Base-by-base conservation (phyloP, 2,329 filamentous ascomycete species). In the Ascochyta viciae-villosae region DNA sequence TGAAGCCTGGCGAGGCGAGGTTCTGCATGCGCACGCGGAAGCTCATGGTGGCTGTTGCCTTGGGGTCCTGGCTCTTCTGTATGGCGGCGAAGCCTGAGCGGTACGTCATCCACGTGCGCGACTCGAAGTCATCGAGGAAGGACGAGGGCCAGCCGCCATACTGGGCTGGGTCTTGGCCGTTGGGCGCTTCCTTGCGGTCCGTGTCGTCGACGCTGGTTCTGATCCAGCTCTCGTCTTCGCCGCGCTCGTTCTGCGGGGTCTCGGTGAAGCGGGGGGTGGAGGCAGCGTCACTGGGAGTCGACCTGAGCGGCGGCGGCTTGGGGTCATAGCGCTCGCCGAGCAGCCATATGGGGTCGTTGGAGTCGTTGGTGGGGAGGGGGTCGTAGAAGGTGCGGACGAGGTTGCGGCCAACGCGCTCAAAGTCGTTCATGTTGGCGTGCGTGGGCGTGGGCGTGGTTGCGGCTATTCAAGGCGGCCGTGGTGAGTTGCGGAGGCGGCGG, bases 91-190 rank as follows among this genome's bases (percentile, higher is more conserved):
- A 99, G 64, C 89, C 89, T 24, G 89, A 95, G 47, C 95, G 87
- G 72, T 99, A 99, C 9, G 94, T 98, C 84, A 99, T 91, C 94
- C 95, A 98, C 74, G 97, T 86, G 58, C 87, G 87, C 5, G 94
- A 93, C 74, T 96, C 92, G 68, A 98, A 96, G 75, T 99, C 95
- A 57, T 92, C 89, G 31, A 98, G 80, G 69, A 99, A 99, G 4
- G 86, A 83, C 9, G 84, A 79, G 9, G 95, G 95, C 95, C 95
- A 99, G 55, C 89, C 88, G 57, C 79, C 76, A 52, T 78, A 78
- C 35, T 76, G 70, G 0, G 68, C 51, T 0, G 71, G 72, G 43
- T 75, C 74, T 34, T 71, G 66, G 51, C 71, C 70, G 51, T 74
- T 73, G 42, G 67, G 63, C 6, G 68, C 64, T 54, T 72, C 73